Base-by-base conservation (phyloP, 768 basidiomycete species). In the Leccinum variicolor region DNA sequence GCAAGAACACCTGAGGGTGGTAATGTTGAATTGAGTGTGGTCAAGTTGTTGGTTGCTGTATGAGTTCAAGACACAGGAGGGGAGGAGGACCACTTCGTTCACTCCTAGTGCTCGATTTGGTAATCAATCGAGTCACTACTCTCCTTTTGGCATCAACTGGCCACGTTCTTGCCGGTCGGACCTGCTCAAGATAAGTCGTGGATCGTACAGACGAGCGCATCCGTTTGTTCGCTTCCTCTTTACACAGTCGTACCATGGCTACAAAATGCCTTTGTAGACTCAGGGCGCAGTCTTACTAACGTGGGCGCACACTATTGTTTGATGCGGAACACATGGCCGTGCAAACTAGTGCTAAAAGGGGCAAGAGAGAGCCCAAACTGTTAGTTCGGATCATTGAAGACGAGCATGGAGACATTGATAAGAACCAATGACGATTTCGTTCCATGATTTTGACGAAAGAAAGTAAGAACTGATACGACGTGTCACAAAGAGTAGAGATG, bases 1-100 rank as follows among this genome's bases (percentile, higher is more conserved):
- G 54, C 70, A 71, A 71, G 70, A 64, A 34, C 71, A 68, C 68
- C 62, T 45, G 45, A 4, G 47, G 8, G 50, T 19, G 31, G 28
- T 13, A n/a, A 31, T 15, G 47, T 52, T 15, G n/a, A 46, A 36
- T 51, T 64, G 57, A 45, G 21, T 46, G 21, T 46, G 9, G 65
- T 60, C 6, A 7, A 7, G 49, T 51, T 21, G 33, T 13, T 17
- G 28, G 62, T 60, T 66, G 67, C 60, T 62, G 67, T 69, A 43
- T 41, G 53, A 17, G 57, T 58, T 52, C 14, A 52, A 52, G 62
- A 60, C 54, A 64, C 69, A 69, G 69, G 69, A 70, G 69, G 36
- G 56, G 19, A 58, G 41, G 56, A 58, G 33, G 50, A 49, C 52
- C 23, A 21, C 48, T 43, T 31, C 47, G 39, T 41, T 50, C 33